phyloP scores from a whole-genome alignment of 306 rosid species.

The Leucaena leucocephala region DNA sequence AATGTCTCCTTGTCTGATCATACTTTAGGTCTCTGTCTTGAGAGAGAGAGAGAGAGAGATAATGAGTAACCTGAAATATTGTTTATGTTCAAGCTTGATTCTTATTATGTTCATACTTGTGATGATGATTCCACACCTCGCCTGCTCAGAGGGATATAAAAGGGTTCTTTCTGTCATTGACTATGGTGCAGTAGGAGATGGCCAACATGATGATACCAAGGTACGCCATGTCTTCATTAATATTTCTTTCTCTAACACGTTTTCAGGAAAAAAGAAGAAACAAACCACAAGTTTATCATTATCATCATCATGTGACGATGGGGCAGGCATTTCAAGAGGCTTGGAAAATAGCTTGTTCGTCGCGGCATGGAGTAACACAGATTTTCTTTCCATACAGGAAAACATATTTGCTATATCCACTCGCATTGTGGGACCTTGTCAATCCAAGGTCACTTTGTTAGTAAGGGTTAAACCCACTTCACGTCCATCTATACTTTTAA shows the following conservation, averaged over 20 bases:
- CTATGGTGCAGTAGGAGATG: conserved; percentile 84
- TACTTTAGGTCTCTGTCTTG: background rate
- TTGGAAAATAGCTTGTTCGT: conserved; percentile 82
- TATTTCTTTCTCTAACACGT: background rate
- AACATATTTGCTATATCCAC: conserved; percentile 63
- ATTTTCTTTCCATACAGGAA: conserved; percentile 59
- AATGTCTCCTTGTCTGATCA: background rate
- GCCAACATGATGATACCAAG: conserved; percentile 67
- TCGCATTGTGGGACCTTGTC: conserved; percentile 80
- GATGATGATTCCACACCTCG: conserved; percentile 19
- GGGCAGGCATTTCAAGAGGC: conserved; percentile 65
- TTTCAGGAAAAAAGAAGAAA: background rate
- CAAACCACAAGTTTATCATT: background rate
- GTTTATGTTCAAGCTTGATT: conserved; percentile 34
- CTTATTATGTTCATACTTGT: conserved; percentile 34
- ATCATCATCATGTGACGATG: background rate
- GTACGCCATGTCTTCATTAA: conserved; percentile 35
- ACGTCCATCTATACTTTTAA: too few relatives aligned
- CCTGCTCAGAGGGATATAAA: conserved; percentile 37
- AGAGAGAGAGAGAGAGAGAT: background rate
- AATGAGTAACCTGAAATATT: conserved; percentile 45
- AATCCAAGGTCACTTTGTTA: conserved; percentile 65
- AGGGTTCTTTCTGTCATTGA: conserved; percentile 55
- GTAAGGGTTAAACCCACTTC: conserved; percentile 29
- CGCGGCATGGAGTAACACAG: conserved; percentile 38